phyloP scores from a whole-genome alignment of 1,284 basidiomycete genomes.

The Neotropicomus parvogracilis region DNA sequence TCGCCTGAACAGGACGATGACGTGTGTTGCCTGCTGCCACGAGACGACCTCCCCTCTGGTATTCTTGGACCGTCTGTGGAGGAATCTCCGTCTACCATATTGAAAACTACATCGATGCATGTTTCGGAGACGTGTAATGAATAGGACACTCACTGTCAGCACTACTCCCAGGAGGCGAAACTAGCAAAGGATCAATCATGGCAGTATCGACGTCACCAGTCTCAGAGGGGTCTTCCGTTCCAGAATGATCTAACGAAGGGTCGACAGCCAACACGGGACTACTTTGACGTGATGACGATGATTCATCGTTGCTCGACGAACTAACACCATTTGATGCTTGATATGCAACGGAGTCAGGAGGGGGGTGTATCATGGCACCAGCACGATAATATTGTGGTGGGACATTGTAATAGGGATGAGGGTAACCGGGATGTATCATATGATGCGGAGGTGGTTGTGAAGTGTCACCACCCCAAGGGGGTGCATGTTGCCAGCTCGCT shows the following conservation, averaged over 20 bases:
- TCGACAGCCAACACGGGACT: constrained; percentile 29
- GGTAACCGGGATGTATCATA: constrained; percentile 40
- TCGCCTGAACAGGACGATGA: constrained; percentile 14
- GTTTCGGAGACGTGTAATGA: constrained; percentile 23
- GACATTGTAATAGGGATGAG: constrained; percentile 42
- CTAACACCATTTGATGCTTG: constrained; percentile 15
- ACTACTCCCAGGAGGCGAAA: constrained; percentile 23
- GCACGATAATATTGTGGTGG: constrained; percentile 51
- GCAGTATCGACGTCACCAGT: constrained; percentile 22
- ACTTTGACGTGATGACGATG: constrained; percentile 29
- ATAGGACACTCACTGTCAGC: constrained; percentile 17
- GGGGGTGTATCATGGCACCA: constrained; percentile 28
- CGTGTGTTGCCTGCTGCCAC: background rate
- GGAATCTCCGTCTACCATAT: constrained; percentile 24
- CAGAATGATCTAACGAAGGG: constrained; percentile 21
- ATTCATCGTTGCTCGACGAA: constrained; percentile 25
- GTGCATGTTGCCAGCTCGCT: constrained; percentile 40
- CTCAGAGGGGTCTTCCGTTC: constrained; percentile 17
- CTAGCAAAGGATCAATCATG: constrained; percentile 42
- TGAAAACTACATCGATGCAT: constrained; percentile 27
- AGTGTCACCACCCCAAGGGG: constrained; percentile 34
- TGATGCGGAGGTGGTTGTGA: constrained; percentile 31
- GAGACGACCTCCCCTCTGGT: constrained; percentile 12
- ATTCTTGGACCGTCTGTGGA: constrained; percentile 7
- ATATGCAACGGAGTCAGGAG: constrained; percentile 12